Conservation (phyloP, 2,329 filamentous ascomycete species). For the Nannizzia gypsea region DNA sequence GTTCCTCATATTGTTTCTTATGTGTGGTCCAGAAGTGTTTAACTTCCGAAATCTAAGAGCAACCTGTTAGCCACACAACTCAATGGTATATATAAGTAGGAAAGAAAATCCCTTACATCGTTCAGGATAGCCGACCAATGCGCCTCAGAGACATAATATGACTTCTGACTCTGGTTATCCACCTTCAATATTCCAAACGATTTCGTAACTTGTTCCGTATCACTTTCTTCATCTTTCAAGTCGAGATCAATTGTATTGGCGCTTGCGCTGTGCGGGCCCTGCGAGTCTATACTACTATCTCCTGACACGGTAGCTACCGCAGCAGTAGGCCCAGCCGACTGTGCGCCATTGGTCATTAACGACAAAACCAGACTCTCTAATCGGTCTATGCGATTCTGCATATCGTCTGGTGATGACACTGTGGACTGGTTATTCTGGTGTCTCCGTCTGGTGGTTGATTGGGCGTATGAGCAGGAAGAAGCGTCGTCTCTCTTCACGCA, state of each 20-base stretch:
- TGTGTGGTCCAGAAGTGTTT: constrained; percentile 79
- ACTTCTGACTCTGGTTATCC: constrained; percentile 60
- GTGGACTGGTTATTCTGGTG: constrained; percentile 42
- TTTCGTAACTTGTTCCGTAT: constrained; percentile 57
- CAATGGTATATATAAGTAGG: not conserved
- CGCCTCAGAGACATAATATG: constrained; percentile 68
- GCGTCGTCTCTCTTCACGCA: constrained; percentile 80
- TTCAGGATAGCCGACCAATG: constrained; percentile 72
- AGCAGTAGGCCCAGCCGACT: constrained; percentile 46
- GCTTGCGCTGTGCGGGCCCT: constrained; percentile 26
- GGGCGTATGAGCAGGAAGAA: constrained; percentile 71
- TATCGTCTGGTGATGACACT: constrained; percentile 68
- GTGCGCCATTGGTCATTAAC: constrained; percentile 79
- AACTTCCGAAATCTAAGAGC: constrained; percentile 65
- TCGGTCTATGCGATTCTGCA: constrained; percentile 96
- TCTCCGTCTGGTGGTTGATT: constrained; percentile 74
- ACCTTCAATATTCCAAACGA: constrained; percentile 76
- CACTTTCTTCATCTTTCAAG: constrained; percentile 52
- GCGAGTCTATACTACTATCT: constrained; percentile 30
- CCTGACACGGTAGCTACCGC: constrained; percentile 43
- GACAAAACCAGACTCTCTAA: constrained; percentile 85
- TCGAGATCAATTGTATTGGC: constrained; percentile 23
- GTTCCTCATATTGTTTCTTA: constrained; percentile 78
- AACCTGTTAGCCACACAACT: constrained; percentile 2
- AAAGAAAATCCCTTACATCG: constrained; percentile 40